A percentile compares a stretch with the other conserved stretches of the same genome.
phyloP scores from a whole-genome alignment of 1,284 basidiomycete species.

The Cryptococcus sp. region DNA sequence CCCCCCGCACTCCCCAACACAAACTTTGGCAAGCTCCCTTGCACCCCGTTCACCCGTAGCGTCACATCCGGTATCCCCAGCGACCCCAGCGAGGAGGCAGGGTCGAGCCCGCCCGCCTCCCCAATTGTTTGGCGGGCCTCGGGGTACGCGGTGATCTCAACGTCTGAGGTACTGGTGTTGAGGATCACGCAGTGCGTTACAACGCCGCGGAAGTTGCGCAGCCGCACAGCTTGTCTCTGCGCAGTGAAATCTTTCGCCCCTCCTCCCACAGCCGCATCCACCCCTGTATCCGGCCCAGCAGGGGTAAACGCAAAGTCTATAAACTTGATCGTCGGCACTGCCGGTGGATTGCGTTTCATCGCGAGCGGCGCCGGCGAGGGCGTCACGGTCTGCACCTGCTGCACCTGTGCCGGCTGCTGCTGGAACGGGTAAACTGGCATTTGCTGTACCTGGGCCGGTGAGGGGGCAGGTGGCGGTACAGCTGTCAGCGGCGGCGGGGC shows the following conservation, averaged over 20 bases:
- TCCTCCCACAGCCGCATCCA: background rate
- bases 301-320: conserved; percentile 29
- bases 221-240: conserved; percentile 25
- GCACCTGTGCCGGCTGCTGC: conserved; percentile 6
- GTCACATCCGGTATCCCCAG: conserved; percentile 24
- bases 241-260: background rate
- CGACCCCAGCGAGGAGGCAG: no score
- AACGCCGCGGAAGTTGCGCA: conserved; percentile 43
- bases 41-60: conserved; percentile 37
- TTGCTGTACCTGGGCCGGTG: background rate
- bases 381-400: conserved; percentile 1
- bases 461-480: background rate
- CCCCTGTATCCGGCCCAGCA: background rate
- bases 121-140: background rate
- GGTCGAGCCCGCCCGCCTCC: no score
- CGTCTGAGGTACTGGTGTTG: conserved; percentile 28
- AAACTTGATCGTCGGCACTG: conserved; percentile 28
- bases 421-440: background rate
- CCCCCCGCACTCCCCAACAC: conserved; percentile 11
- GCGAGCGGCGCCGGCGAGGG: conserved; percentile 1
- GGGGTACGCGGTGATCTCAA: conserved; percentile 42
- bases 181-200: conserved; percentile 41
- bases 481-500: background rate
- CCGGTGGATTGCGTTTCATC: conserved; percentile 14
- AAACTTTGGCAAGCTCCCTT: conserved; percentile 21